Base-by-base conservation (phyloP, 345 rosid species). In the Pistacia integerrima region DNA sequence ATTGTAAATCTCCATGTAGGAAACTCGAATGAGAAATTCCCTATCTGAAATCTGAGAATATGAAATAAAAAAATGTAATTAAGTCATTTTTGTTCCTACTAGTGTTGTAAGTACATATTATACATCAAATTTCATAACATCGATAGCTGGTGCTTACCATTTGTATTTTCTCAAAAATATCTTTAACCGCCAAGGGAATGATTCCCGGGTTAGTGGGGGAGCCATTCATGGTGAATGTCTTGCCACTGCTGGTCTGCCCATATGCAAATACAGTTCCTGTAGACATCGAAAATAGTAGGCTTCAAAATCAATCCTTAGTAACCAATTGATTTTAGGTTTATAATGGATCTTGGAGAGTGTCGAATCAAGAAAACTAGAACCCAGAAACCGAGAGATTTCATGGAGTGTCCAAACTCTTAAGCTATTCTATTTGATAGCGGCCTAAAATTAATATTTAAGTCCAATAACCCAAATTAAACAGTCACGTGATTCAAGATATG, bases 201-300 rank as follows among this genome's bases (percentile, higher is more conserved):
- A 96, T 84, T 49, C 97, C 97, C 0, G 91, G 97, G 74, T 96
- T 96, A 17, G 77, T 59, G 10, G 88, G 82, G 6, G 99, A 88
- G 72, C 99, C 99, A 38, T 93, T 96, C 97, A 96, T 96, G 1
- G 99, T 96, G 76, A 90, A 96, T 20, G 99, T 93, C 79, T 96
- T 96, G 25, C 99, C 99, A 80, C 99, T 96, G 85, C 97, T 96
- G 14, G 99, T 96, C 82, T 93, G 99, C 68, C 99, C 99, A 79
- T 96, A 93, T 17, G 97, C 99, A 91, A 96, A 96, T 38, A 89
- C 97, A 72, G 98, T 93, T 70, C 97, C 99, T 93, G 67, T 2
- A 58, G 52, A 69, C 8, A 41, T 5, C 48, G 4, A 12, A 9
- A 38, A 38, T 28, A 69, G 18, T 38, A 17, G 57, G 48, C 66